These are phyloP conservation scores for Collariella sp. DNA, from an alignment of 495 filamentous ascomycete genomes.

Conservation along the genomic window DNA sequence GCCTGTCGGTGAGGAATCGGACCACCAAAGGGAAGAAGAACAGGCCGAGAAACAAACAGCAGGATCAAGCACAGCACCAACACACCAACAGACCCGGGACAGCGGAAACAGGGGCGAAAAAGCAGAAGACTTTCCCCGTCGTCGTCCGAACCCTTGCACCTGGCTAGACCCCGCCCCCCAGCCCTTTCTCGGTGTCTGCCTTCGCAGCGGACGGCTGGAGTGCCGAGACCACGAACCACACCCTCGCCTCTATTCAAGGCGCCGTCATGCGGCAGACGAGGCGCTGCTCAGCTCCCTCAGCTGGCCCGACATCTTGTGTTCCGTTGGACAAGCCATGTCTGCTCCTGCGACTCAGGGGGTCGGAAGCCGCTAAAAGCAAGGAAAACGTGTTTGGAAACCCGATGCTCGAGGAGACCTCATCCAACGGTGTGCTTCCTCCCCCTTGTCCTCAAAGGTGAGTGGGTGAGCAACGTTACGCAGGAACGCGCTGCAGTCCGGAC, in stretches of 20 bases:
- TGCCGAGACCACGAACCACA: neutral
- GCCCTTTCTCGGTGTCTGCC: too few relatives aligned
- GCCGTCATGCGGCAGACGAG: neutral
- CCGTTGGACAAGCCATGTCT: neutral
- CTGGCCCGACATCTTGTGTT: neutral
- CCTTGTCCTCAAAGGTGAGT: neutral
- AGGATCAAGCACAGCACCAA: neutral
- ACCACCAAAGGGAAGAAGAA: neutral
- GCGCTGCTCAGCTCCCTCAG: neutral
- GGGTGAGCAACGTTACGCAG: conserved; percentile 1
- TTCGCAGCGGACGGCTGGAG: neutral
- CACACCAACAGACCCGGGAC: neutral
- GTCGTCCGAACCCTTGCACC: neutral
- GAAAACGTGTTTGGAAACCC: neutral
- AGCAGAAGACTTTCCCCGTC: neutral
- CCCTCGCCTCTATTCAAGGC: neutral
- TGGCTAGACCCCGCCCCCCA: neutral
- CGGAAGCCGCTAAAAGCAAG: neutral
- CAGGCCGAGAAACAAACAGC: conserved; percentile 2
- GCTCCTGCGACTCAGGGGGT: neutral
- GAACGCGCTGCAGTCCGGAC: neutral
- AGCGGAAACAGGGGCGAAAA: neutral
- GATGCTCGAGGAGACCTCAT: neutral
- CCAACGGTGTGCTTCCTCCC: neutral
- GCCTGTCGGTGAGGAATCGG: neutral